A percentile compares a stretch with the other conserved stretches of the same genome.
phyloP scores from a whole-genome alignment of 2,329 filamentous ascomycete genomes.

The Ophiostoma ulmi region DNA sequence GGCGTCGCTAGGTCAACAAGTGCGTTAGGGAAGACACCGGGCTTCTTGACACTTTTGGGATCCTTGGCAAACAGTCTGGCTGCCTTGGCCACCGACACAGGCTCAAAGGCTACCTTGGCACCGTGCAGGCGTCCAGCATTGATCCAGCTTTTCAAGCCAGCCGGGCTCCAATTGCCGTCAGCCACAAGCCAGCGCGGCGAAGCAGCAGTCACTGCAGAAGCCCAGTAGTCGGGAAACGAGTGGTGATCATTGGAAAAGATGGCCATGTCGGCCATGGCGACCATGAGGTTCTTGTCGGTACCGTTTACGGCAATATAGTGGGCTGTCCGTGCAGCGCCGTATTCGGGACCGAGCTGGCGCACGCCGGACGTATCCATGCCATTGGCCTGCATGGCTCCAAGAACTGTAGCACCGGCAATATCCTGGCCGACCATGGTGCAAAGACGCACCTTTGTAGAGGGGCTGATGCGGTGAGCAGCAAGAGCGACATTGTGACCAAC shows the following conservation, averaged over 20 bases:
- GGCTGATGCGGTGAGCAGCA: slow-evolving; percentile 66
- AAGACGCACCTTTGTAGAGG: slow-evolving; percentile 58
- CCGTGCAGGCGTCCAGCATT: slow-evolving; percentile 51
- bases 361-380: slow-evolving; percentile 63
- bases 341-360: slow-evolving; percentile 45
- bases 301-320: slow-evolving; percentile 93
- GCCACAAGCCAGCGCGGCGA: slow-evolving; percentile 73
- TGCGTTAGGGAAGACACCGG: slow-evolving; percentile 51
- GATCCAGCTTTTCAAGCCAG: slow-evolving; percentile 64
- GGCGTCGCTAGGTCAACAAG: slow-evolving; percentile 73
- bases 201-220: slow-evolving; percentile 50
- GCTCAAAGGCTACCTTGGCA: slow-evolving; percentile 72
- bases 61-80: slow-evolving; percentile 55
- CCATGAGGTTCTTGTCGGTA: slow-evolving; percentile 70
- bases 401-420: slow-evolving; percentile 67
- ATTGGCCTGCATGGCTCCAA: slow-evolving; percentile 58
- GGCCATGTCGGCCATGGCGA: slow-evolving; percentile 94
- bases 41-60: not conserved
- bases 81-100: slow-evolving; percentile 79
- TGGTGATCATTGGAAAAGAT: slow-evolving; percentile 52
- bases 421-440: slow-evolving; percentile 81
- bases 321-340: slow-evolving; percentile 61
- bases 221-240: slow-evolving; percentile 54
- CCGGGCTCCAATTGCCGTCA: slow-evolving; percentile 78
- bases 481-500: slow-evolving; percentile 89